Conservation (phyloP, 2,329 filamentous ascomycete genomes). For the Penicillium verrucosum region DNA sequence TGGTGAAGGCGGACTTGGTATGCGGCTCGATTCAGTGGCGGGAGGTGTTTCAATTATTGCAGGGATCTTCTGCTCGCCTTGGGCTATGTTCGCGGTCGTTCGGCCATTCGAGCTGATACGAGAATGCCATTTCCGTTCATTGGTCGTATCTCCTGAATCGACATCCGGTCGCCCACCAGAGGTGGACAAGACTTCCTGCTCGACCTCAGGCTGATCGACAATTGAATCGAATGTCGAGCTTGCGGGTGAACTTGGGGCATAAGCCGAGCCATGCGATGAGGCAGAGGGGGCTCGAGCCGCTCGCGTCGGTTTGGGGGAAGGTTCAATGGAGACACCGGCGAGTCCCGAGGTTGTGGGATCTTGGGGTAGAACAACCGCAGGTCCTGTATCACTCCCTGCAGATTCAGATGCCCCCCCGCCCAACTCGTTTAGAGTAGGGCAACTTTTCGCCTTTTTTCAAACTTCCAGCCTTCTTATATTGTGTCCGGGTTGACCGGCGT, state of each 20-base stretch:
- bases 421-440: slow-evolving; percentile 70
- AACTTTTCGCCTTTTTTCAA: slow-evolving; percentile 72
- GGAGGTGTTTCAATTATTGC: slow-evolving; percentile 64
- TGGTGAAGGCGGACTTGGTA: slow-evolving; percentile 31
- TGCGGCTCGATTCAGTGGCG: slow-evolving; percentile 38
- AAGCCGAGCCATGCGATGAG: slow-evolving; percentile 22
- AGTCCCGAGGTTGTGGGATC: slow-evolving; percentile 34
- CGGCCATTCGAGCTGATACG: slow-evolving; percentile 55
- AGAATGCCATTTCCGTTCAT: slow-evolving; percentile 53
- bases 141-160: slow-evolving; percentile 36
- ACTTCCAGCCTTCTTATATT: slow-evolving; percentile 78
- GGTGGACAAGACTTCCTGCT: slow-evolving; percentile 11
- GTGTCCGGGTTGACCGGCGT: slow-evolving; percentile 85
- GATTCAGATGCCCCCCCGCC: slow-evolving; percentile 57
- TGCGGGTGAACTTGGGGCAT: slow-evolving; percentile 18
- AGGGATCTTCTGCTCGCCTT: slow-evolving; percentile 49
- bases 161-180: slow-evolving; percentile 20
- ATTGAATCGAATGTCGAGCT: slow-evolving; percentile 31
- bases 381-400: slow-evolving; percentile 49
- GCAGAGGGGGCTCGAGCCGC: slow-evolving; percentile 48
- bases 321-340: slow-evolving; percentile 38
- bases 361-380: slow-evolving; percentile 33
- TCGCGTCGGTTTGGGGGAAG: slow-evolving; percentile 28
- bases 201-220: slow-evolving; percentile 26
- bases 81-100: slow-evolving; percentile 52